Evolutionary conservation across 2,329 filamentous ascomycete genomes (phyloP).

Genomic region (Pestalotiopsis sp.): DNA sequence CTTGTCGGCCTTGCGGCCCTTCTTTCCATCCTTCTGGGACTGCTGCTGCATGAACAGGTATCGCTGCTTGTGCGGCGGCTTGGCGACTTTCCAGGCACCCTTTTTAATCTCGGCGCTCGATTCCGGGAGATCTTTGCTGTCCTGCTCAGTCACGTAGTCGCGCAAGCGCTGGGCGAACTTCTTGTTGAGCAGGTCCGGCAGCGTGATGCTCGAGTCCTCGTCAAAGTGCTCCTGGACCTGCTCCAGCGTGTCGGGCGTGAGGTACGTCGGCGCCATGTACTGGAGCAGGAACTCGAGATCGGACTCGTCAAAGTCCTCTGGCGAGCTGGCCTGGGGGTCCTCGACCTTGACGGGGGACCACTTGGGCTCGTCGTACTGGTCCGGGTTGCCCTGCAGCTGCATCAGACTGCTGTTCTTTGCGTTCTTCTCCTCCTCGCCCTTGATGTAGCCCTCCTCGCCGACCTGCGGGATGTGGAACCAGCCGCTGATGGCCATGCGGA

Average conservation of each 20-base stretch:
- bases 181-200: conserved; percentile 75
- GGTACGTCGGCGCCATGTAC: conserved; percentile 86
- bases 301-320: conserved; percentile 66
- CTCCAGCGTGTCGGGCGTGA: conserved; percentile 88
- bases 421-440: conserved; percentile 82
- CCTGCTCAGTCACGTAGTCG: conserved; percentile 67
- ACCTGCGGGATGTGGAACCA: conserved; percentile 98
- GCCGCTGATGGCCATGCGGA: conserved; percentile 96
- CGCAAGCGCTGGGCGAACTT: conserved; percentile 76
- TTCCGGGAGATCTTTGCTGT: conserved; percentile 47
- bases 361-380: conserved; percentile 82
- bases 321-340: conserved; percentile 38
- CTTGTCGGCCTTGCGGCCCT: conserved; percentile 23
- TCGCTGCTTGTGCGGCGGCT: conserved; percentile 92
- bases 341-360: conserved; percentile 53
- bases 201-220: conserved; percentile 79
- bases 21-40: conserved; percentile 13
- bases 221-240: conserved; percentile 78
- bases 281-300: conserved; percentile 89
- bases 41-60: conserved; percentile 76
- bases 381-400: conserved; percentile 88
- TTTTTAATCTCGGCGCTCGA: conserved; percentile 58
- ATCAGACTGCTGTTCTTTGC: conserved; percentile 88
- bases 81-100: conserved; percentile 71
- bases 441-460: conserved; percentile 88